Base-by-base conservation (phyloP, 2,329 filamentous ascomycete genomes). In the Aspergillus novofumigatus region DNA sequence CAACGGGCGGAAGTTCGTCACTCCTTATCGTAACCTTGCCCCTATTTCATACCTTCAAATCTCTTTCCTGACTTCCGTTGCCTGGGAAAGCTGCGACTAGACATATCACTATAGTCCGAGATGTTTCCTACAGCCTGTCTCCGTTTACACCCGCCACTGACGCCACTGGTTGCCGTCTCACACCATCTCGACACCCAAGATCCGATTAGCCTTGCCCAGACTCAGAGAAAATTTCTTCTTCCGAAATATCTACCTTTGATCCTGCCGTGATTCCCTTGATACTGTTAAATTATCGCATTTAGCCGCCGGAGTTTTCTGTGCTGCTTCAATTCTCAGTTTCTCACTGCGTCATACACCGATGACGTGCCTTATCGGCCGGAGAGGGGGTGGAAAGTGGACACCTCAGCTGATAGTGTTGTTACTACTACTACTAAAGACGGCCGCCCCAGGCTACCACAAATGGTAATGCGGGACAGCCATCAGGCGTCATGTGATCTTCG, bases 121-220 rank as follows among this genome's bases (percentile, higher is more conserved):
- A 45, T 49, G 14, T 38, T 35, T 29, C 45, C 53, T 52, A 28
- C 38, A 55, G 50, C 45, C 29, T 42, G 35, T 56, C 54, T 58
- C 60, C 61, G 61, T 59, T 55, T 56, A 53, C 42, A 57, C 57
- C 63, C 64, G 65, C 65, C 65, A 64, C 65, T 62, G 59, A 67
- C 65, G 65, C 65, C 65, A 67, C 64, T 62, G 55, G 56, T 58
- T 56, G 55, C 54, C 21, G 53, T 58, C 53, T 54, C 45, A 38
- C 44, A 45, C 59, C 32, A 17, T n/a, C 5, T 17, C 32, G 14
- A 38, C 14, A 17, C 11, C 32, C 32, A 38, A 17, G 32, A 38
- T n/a, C 11, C 14, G 14, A 17, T 7, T 17, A 38, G 14, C 32
- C 32, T 38, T 7, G 14, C 14, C 14, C 32, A 38, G 5, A 38